These are phyloP conservation scores for Eucalyptus coolabah DNA, from an alignment of 345 rosid genomes.

Conservation along the genomic window DNA sequence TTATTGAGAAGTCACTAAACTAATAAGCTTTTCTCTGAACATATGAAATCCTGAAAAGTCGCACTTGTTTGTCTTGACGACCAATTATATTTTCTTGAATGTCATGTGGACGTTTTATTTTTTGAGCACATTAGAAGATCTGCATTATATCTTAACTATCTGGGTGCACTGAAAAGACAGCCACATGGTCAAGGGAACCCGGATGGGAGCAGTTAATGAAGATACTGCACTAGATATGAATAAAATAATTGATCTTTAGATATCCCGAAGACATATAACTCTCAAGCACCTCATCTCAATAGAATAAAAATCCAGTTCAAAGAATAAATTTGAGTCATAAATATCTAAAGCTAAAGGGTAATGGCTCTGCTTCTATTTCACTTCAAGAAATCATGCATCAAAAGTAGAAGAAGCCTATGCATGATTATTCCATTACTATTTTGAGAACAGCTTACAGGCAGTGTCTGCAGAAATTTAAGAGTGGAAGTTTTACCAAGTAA, in stretches of 20 bases:
- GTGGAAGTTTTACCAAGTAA: slow-evolving; percentile 50
- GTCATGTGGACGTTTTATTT: neutral
- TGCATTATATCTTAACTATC: neutral
- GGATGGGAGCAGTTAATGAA: neutral
- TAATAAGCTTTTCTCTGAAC: neutral
- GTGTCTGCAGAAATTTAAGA: neutral
- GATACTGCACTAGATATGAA: neutral
- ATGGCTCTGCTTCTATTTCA: neutral
- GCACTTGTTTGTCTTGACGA: neutral
- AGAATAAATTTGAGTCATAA: neutral
- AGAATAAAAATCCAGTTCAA: no score
- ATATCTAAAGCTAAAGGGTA: neutral
- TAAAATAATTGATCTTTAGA: neutral
- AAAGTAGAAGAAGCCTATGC: neutral
- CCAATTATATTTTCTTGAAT: neutral
- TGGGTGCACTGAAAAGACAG: neutral
- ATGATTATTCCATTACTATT: neutral
- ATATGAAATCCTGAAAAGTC: neutral
- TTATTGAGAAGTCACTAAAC: neutral
- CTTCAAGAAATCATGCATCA: neutral
- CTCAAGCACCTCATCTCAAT: neutral
- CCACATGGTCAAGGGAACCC: neutral
- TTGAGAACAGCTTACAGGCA: neutral
- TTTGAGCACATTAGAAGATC: neutral
- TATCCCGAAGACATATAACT: neutral